Evolutionary conservation across 208 protist genomes (phyloP).

Genomic region (Trypanosoma lewisi): DNA sequence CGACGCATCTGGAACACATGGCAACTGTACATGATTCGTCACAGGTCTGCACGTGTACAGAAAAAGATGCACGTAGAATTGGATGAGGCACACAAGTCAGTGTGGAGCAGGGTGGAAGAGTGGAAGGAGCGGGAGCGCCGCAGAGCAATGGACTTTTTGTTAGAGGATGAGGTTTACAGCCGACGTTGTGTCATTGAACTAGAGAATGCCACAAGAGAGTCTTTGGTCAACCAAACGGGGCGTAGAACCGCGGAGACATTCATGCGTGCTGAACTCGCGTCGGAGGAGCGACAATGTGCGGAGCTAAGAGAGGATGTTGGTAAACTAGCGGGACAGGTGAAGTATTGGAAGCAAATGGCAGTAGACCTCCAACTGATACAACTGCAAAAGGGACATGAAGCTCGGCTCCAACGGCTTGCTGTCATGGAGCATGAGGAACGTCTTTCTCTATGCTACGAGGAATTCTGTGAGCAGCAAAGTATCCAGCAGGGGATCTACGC

Average conservation of each 20-base stretch:
- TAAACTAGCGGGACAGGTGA: neutral
- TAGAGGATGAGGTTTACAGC: neutral
- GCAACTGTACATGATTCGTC: neutral
- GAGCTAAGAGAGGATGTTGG: neutral
- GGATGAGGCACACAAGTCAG: neutral
- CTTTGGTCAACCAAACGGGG: neutral
- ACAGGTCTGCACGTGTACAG: neutral
- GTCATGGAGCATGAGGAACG: slow-evolving; percentile 9
- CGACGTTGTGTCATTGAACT: neutral
- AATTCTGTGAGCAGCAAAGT: slow-evolving; percentile 17
- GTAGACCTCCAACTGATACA: neutral
- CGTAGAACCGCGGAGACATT: neutral
- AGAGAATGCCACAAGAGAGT: neutral
- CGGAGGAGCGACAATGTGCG: neutral
- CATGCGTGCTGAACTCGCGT: slow-evolving; percentile 3
- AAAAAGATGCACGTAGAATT: neutral
- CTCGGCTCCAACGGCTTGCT: neutral
- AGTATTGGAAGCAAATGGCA: neutral
- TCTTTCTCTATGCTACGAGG: slow-evolving; percentile 23
- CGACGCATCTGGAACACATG: slow-evolving; percentile 14
- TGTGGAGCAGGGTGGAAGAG: neutral
- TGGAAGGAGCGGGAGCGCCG: neutral
- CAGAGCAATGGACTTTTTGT: neutral
- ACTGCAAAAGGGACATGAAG: neutral
- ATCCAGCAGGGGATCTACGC: slow-evolving; percentile 8